These are phyloP conservation scores for Themeda triandra DNA, from an alignment of 176 grass and related monocot genomes.

Conservation along the genomic window DNA sequence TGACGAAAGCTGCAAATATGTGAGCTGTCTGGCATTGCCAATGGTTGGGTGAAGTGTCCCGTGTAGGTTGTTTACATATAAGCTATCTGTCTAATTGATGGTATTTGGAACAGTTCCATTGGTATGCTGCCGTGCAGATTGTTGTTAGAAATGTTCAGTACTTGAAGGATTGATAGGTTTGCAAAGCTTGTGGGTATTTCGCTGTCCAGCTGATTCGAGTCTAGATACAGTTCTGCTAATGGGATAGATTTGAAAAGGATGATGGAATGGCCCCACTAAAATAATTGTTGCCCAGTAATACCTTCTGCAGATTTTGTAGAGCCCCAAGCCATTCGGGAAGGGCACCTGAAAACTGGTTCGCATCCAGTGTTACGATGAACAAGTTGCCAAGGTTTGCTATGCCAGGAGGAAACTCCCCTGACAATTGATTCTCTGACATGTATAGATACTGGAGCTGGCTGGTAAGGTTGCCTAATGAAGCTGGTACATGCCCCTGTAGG, in stretches of 20 bases:
- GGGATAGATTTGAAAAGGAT: slow-evolving; percentile 25
- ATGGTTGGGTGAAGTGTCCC: not conserved
- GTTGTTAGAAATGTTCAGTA: slow-evolving; percentile 6
- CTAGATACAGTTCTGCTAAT: not conserved
- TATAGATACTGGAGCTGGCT: too few species aligned
- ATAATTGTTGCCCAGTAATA: not conserved
- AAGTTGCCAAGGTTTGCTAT: not conserved
- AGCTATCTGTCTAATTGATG: not conserved
- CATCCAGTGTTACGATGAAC: not conserved
- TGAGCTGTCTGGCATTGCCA: slow-evolving; percentile 25
- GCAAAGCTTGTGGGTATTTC: slow-evolving; percentile 6
- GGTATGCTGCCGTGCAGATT: not conserved
- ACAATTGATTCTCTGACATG: not conserved
- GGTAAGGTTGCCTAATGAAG: too few species aligned
- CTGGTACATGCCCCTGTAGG: too few species aligned
- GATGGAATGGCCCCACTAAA: slow-evolving; percentile 23
- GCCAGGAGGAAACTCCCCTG: not conserved
- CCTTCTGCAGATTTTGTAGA: too few species aligned
- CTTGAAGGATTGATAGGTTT: slow-evolving; percentile 7
- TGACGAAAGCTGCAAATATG: slow-evolving; percentile 17
- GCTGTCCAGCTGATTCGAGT: not conserved
- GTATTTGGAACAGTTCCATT: slow-evolving; percentile 20
- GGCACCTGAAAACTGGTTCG: not conserved
- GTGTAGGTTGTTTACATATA: slow-evolving; percentile 13
- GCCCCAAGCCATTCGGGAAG: not conserved